A percentile compares a stretch with the other conserved stretches of the same genome.
Conservation (phyloP, 192 early-diverging fungal species). For the Funneliformis mosseae region DNA sequence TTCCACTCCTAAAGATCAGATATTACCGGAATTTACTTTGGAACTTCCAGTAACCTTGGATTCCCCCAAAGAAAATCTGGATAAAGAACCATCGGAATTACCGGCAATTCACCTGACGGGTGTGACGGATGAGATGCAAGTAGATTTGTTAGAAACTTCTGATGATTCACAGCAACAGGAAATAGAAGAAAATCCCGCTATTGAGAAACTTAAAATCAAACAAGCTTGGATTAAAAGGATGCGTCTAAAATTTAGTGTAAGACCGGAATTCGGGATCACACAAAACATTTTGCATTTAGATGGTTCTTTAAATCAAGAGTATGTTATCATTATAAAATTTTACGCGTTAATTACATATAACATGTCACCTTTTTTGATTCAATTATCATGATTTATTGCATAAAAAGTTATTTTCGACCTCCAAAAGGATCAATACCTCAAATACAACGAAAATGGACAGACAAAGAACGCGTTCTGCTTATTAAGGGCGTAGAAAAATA, state of each 20-base stretch:
- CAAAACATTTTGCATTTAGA: constrained; percentile 81
- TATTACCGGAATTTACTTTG: too few relatives aligned
- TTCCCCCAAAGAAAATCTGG: not conserved
- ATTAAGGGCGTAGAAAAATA: constrained; percentile 80
- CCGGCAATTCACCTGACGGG: too few relatives aligned
- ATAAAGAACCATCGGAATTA: not conserved
- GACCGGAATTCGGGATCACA: constrained; percentile 83
- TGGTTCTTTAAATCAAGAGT: constrained; percentile 89
- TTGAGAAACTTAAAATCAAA: constrained; percentile 18
- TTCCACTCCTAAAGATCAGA: not conserved
- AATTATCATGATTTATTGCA: constrained; percentile 19
- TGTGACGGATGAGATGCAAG: not conserved
- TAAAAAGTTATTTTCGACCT: constrained; percentile 70
- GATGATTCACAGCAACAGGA: not conserved
- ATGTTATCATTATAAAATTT: constrained; percentile 14
- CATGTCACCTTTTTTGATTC: not conserved
- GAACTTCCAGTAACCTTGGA: not conserved
- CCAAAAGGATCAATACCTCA: constrained; percentile 62
- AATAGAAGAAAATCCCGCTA: not conserved
- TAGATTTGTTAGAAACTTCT: not conserved
- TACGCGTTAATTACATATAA: constrained; percentile 9
- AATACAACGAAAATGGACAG: constrained; percentile 76
- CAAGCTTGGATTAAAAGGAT: constrained; percentile 81
- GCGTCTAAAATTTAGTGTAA: constrained; percentile 81
- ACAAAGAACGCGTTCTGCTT: constrained; percentile 71